A percentile compares a stretch with the other conserved stretches of the same genome.
Evolutionary conservation across 306 rosid species (phyloP).

Genomic region (Mimosa pudica): DNA sequence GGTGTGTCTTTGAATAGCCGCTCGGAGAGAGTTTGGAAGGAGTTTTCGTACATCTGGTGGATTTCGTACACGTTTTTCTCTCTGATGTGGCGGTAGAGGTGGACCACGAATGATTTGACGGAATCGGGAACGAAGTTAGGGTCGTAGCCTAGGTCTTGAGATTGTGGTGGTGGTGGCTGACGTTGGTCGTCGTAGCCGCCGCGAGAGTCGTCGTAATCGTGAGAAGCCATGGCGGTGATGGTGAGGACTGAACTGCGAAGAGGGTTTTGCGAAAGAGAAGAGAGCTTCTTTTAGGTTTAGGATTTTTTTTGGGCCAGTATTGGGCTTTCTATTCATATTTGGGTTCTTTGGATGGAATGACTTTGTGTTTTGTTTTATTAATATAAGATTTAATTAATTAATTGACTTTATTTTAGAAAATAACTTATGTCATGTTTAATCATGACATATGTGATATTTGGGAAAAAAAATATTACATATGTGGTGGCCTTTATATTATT

Average conservation of each 20-base stretch:
- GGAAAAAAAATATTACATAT: no score
- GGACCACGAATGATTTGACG: conserved; percentile 83
- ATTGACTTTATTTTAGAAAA: no score
- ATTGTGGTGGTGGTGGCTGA: conserved; percentile 39
- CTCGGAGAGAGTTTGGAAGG: conserved; percentile 85
- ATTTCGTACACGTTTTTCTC: conserved; percentile 98
- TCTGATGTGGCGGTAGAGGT: conserved; percentile 89
- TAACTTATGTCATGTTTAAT: no score
- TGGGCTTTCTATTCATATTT: no score
- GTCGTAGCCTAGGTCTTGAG: conserved; percentile 74
- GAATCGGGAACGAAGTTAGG: conserved; percentile 93
- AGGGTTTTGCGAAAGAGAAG: not conserved
- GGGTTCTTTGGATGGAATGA: no score
- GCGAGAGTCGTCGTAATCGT: conserved; percentile 60
- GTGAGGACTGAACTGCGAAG: not conserved
- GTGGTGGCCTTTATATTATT: no score
- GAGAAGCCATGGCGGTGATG: conserved; percentile 55
- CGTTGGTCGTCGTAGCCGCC: conserved; percentile 52
- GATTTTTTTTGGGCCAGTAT: not conserved
- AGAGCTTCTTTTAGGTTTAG: conserved; percentile 34
- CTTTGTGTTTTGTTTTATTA: no score
- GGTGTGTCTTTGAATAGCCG: conserved; percentile 92
- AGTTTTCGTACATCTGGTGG: conserved; percentile 91
- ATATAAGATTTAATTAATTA: no score
- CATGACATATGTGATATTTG: no score